Percentiles rank a stretch among this genome's conserved stretches.
Evolutionary conservation across 257 asterid species (phyloP).

Genomic region (Apocynum venetum): DNA sequence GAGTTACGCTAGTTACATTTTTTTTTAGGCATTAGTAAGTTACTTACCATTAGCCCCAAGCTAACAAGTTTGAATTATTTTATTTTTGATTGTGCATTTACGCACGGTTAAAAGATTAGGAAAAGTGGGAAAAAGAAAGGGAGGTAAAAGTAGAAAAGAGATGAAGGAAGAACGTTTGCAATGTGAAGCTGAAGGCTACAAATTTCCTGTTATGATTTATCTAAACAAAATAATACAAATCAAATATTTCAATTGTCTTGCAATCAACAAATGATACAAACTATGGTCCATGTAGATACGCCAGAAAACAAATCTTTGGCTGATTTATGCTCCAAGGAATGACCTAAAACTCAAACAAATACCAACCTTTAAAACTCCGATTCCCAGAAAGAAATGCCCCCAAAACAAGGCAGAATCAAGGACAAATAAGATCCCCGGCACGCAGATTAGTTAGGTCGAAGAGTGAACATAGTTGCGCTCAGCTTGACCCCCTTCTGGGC

Average conservation of each 20-base stretch:
- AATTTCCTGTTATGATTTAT: not conserved
- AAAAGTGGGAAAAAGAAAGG: not conserved
- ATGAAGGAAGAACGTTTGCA: not conserved
- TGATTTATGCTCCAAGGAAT: not conserved
- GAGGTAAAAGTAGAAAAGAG: not conserved
- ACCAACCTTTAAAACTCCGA: not conserved
- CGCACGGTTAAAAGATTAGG: not conserved
- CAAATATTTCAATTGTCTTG: not conserved
- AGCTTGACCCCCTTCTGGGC: not conserved
- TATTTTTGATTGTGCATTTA: no score
- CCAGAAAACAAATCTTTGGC: not conserved
- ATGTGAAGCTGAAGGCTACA: not conserved
- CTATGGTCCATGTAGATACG: not conserved
- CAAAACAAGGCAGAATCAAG: not conserved
- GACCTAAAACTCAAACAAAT: not conserved
- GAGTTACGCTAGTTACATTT: no score
- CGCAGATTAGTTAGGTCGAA: not conserved
- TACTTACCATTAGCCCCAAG: no score
- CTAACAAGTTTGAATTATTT: no score
- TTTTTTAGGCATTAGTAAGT: no score
- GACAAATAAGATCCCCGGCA: not conserved
- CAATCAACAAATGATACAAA: not conserved
- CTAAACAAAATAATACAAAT: not conserved
- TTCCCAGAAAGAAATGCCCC: not conserved
- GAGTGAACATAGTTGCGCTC: not conserved